A percentile compares a stretch with the other conserved stretches of the same genome.
Conservation (phyloP, 306 rosid genomes). For the Cajanus cajan region DNA sequence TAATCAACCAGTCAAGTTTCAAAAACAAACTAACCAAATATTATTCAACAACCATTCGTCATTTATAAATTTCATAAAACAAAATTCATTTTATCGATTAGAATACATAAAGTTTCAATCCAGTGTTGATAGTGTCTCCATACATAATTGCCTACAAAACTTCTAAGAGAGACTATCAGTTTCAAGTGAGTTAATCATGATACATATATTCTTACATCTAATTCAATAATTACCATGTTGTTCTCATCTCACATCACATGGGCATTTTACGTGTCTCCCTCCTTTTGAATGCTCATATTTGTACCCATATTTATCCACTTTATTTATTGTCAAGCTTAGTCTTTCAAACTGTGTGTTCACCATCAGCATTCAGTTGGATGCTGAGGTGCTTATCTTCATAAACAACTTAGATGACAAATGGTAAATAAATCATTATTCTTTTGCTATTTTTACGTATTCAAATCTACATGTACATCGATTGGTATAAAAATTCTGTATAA, state of each 20-base stretch:
- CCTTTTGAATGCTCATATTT: not conserved
- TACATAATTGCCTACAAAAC: not conserved
- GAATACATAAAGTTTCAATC: not conserved
- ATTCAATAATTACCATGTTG: not conserved
- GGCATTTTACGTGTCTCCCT: not conserved
- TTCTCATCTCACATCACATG: not conserved
- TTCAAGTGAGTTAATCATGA: not conserved
- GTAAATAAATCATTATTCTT: no score
- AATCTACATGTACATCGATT: no score
- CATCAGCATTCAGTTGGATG: not conserved
- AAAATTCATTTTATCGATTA: not conserved
- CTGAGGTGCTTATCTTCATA: not conserved
- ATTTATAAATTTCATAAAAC: not conserved
- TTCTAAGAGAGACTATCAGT: not conserved
- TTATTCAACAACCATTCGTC: slow-evolving; percentile 24
- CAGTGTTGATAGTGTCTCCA: not conserved
- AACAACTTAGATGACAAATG: not conserved
- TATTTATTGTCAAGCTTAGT: not conserved
- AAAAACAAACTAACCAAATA: slow-evolving; percentile 1
- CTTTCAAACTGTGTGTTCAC: not conserved
- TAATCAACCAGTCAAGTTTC: slow-evolving; percentile 9
- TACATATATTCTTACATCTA: not conserved
- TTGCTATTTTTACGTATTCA: no score
- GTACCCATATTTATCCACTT: slow-evolving; percentile 21
- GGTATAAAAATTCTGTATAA: no score